Conservation (phyloP, 306 rosid species). For the Morella rubra region DNA sequence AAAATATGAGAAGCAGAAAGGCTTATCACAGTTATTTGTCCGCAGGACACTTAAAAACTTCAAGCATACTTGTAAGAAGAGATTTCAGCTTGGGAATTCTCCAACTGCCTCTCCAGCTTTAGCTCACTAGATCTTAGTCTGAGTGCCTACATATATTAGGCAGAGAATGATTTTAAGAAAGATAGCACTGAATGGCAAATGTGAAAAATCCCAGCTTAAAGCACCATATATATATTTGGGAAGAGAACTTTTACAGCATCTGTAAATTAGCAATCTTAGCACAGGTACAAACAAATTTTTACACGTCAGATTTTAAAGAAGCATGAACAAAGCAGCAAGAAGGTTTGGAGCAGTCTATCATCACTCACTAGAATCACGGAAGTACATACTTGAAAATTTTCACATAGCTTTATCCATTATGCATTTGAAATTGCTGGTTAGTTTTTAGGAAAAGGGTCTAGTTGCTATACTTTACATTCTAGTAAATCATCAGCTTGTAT, state of each 20-base stretch:
- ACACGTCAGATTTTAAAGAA: background rate
- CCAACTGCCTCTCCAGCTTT: constrained; percentile 89
- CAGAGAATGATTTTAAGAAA: constrained; percentile 22
- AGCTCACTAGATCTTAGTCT: constrained; percentile 87
- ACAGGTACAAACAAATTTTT: background rate
- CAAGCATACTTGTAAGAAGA: constrained; percentile 66
- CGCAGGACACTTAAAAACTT: constrained; percentile 9
- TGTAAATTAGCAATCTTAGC: background rate
- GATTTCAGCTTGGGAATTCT: constrained; percentile 77
- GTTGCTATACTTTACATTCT: background rate
- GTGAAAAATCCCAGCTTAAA: background rate
- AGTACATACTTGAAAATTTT: background rate
- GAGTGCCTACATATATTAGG: constrained; percentile 64
- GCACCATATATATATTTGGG: no score
- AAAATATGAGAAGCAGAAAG: background rate
- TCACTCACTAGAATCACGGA: background rate
- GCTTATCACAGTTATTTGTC: background rate
- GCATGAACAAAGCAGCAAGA: background rate
- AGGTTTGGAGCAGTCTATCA: background rate
- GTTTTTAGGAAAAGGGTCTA: background rate
- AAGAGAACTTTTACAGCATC: no score
- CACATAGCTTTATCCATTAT: background rate
- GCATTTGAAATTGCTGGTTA: background rate
- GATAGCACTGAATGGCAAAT: background rate
- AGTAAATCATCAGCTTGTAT: background rate